Conservation (phyloP, 345 rosid genomes). For the Citrus unshiu region DNA sequence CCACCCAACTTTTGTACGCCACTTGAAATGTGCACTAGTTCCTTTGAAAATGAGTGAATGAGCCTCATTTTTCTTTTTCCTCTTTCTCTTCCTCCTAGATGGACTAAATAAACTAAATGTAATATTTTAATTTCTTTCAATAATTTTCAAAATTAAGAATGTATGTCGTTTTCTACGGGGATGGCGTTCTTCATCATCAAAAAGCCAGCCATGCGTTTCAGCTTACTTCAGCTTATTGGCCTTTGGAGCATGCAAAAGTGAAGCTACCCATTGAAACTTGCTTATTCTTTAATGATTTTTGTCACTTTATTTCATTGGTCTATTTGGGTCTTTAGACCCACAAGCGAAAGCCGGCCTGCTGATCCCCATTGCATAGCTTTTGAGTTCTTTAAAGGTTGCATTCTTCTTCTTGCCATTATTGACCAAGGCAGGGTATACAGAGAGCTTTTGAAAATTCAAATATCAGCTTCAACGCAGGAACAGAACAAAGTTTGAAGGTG, state of each 20-base stretch:
- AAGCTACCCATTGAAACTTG: neutral
- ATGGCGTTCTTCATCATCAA: neutral
- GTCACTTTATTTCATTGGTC: constrained; percentile 16
- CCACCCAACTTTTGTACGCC: constrained; percentile 9
- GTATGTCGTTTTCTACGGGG: neutral
- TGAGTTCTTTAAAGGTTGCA: constrained; percentile 10
- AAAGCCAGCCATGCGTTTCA: neutral
- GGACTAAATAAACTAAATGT: neutral
- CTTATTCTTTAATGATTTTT: constrained; percentile 1
- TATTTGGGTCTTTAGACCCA: constrained; percentile 19
- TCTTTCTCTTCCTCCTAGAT: neutral
- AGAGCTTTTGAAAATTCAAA: neutral
- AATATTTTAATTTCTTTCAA: neutral
- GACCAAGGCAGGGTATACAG: neutral
- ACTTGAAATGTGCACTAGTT: neutral
- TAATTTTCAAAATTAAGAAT: constrained; percentile 7
- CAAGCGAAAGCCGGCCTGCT: neutral
- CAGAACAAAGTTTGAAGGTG: neutral
- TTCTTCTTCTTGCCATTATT: neutral
- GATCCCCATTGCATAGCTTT: neutral
- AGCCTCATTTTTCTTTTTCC: neutral
- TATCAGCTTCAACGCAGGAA: neutral
- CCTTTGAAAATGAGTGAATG: neutral
- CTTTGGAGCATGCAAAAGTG: constrained; percentile 14
- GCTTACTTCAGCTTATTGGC: constrained; percentile 3